These are phyloP conservation scores for Quercus wislizeni DNA, from an alignment of 306 rosid species.

Conservation along the genomic window DNA sequence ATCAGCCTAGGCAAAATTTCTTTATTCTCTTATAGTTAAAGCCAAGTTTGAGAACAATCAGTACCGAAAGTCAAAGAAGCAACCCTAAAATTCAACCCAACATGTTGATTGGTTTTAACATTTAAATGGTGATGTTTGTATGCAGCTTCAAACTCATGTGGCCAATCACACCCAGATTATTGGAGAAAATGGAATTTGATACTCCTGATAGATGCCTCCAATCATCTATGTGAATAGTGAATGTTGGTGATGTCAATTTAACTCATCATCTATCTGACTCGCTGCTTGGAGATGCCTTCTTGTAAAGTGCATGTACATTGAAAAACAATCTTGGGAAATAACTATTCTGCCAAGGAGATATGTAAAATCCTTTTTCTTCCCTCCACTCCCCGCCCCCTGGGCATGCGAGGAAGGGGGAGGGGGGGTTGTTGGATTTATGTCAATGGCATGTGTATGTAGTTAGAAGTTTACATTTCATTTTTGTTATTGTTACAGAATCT, in stretches of 20 bases:
- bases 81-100: constrained; percentile 60
- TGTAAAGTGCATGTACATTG: neutral
- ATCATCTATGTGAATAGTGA: no score
- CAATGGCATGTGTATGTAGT: no score
- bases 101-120: constrained; percentile 77
- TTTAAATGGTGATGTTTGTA: neutral
- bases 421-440: no score
- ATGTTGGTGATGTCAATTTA: no score
- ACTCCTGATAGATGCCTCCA: neutral
- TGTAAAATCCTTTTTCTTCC: no score
- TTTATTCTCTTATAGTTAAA: constrained; percentile 72
- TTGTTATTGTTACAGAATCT: neutral
- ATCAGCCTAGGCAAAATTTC: constrained; percentile 68
- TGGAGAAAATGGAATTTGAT: neutral
- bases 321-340: neutral
- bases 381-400: no score
- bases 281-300: neutral
- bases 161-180: neutral
- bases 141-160: neutral
- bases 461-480: no score
- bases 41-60: constrained; percentile 82
- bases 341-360: no score
- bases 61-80: constrained; percentile 67
- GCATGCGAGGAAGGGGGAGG: no score
- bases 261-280: no score